Base-by-base conservation (phyloP, 108 stramenopile species). In the Cyclotella atomus region DNA sequence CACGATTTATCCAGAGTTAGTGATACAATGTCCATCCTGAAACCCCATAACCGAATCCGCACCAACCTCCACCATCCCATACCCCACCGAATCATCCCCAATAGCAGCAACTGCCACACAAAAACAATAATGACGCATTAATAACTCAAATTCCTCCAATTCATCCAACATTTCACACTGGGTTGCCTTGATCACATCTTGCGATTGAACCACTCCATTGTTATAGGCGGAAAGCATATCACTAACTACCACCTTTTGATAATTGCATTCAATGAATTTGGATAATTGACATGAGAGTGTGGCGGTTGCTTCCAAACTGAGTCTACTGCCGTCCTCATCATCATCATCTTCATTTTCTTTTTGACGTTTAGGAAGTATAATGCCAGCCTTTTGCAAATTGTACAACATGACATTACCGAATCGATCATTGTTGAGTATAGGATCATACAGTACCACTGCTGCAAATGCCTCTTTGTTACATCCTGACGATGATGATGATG, bases 121-220 rank as follows among this genome's bases (percentile, higher is more conserved):
- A 29, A 94, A 86, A 38, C 88, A 89, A 63, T 95, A 95, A 61
- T 95, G 94, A 30, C 56, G 70, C 91, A 95, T 93, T 47, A 95
- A 78, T 70, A 95, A 67, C 3, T 75, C 73, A 81, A 86, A 93
- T 73, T 95, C 94, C 67, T 95, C 94, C 45, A 89, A 25, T 75
- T 95, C 94, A 73, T 95, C 94, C 72, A 95, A 73, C 76, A 91
- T 90, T 78, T 95, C 94, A 53, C 81, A 79, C 65, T 73, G 72
- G 68, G 86, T 85, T 25, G 94, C 90, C 0, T 53, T 59, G 41
- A 63, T 74, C 15, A 89, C 83, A 54, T 95, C 89, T 28, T 75
- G 80, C 0, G 47, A 43, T 0, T 85, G 75, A 5, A 95, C 53
- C 7, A 93, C 52, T 10, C 86, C 82, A 34, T 77, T 49, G 32